Percentiles rank a stretch among this genome's conserved stretches.
phyloP scores from a whole-genome alignment of 2,329 filamentous ascomycete genomes.

The Penicillium sclerotiorum region DNA sequence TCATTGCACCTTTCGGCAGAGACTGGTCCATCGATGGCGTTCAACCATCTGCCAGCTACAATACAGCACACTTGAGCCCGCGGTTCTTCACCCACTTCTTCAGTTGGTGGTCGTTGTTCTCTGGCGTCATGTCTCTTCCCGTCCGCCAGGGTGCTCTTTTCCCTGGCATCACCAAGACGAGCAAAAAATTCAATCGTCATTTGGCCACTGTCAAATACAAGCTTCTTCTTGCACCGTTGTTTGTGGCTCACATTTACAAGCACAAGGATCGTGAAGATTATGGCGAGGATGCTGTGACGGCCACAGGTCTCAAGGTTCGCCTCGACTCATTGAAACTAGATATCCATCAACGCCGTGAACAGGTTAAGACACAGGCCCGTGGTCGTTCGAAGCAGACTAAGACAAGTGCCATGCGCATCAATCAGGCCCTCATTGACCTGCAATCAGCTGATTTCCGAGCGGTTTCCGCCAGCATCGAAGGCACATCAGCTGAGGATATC shows the following conservation, averaged over 20 bases:
- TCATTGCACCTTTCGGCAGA: slow-evolving; percentile 81
- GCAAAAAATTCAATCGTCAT: slow-evolving; percentile 97
- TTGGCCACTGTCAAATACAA: slow-evolving; percentile 99
- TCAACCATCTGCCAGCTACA: slow-evolving; percentile 85
- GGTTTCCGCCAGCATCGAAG: slow-evolving; percentile 85
- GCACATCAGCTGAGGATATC: slow-evolving; percentile 75
- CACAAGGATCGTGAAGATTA: slow-evolving; percentile 94
- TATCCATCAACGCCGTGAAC: slow-evolving; percentile 88
- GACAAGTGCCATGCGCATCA: slow-evolving; percentile 93
- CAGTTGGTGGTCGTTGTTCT: slow-evolving; percentile 96
- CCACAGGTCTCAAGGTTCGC: slow-evolving; percentile 93
- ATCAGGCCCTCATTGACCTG: slow-evolving; percentile 90
- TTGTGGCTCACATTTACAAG: slow-evolving; percentile 96
- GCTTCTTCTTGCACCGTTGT: slow-evolving; percentile 84
- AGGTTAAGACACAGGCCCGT: slow-evolving; percentile 80
- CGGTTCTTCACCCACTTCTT: slow-evolving; percentile 99
- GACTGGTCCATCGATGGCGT: slow-evolving; percentile 80
- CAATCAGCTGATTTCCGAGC: slow-evolving; percentile 90
- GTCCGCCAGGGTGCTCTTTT: slow-evolving; percentile 90
- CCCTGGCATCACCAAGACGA: slow-evolving; percentile 91
- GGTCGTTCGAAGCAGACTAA: slow-evolving; percentile 75
- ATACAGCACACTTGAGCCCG: slow-evolving; percentile 90
- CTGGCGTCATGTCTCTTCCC: slow-evolving; percentile 89
- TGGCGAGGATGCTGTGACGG: slow-evolving; percentile 75
- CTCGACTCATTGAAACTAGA: slow-evolving; percentile 98